Evolutionary conservation across 2,329 filamentous ascomycete species (phyloP).

Genomic region (Aspergillus tubingensis): DNA sequence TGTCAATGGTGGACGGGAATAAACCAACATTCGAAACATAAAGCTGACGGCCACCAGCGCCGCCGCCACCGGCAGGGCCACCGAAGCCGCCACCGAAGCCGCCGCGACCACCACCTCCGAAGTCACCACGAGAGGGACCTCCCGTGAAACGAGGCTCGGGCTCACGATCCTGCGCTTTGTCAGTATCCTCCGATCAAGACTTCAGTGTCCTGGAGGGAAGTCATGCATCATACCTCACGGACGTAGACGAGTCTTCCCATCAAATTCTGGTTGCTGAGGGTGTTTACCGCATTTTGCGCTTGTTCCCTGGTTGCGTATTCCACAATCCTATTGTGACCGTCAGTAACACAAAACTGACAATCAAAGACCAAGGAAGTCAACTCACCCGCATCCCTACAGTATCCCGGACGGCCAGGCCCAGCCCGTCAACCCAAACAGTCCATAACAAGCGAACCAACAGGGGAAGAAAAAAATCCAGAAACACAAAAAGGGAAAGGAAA

Average conservation of each 20-base stretch:
- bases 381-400: slow-evolving; percentile 99
- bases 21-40: slow-evolving; percentile 96
- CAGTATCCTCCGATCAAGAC: slow-evolving; percentile 11
- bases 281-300: slow-evolving; percentile 95
- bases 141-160: slow-evolving; percentile 94
- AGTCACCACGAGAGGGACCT: slow-evolving; percentile 67
- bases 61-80: slow-evolving; percentile 39
- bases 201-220: not conserved
- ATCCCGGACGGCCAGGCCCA: slow-evolving; percentile 81
- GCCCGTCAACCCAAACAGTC: slow-evolving; percentile 98
- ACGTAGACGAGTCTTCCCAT: slow-evolving; percentile 99
- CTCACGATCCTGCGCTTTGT: slow-evolving; percentile 77
- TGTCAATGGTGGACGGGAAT: slow-evolving; percentile 29
- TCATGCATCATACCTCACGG: slow-evolving; percentile 70
- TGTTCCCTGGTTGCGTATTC: slow-evolving; percentile 99
- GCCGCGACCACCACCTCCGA: slow-evolving; percentile 56
- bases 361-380: slow-evolving; percentile 26
- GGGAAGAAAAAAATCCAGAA: slow-evolving; percentile 19
- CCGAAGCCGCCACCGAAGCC: slow-evolving; percentile 56
- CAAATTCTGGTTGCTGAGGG: slow-evolving; percentile 97
- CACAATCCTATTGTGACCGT: slow-evolving; percentile 74
- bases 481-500: slow-evolving; percentile 54
- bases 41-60: slow-evolving; percentile 78
- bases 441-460: slow-evolving; percentile 65
- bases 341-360: not conserved